These are phyloP conservation scores for Groenewaldozyma auringiensis DNA, from an alignment of 1,139 yeast species.

Conservation along the genomic window DNA sequence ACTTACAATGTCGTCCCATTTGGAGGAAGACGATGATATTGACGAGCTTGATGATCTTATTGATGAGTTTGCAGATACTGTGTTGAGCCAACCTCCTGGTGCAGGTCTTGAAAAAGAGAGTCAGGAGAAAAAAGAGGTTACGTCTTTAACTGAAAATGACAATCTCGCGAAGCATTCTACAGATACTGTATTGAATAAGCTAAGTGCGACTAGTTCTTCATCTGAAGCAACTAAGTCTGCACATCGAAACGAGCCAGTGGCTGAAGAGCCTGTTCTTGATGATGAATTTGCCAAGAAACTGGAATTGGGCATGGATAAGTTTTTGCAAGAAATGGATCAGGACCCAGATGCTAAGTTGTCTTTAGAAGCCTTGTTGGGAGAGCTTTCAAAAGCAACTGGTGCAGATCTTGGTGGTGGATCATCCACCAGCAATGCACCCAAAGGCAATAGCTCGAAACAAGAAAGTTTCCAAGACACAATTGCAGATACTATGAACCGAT, in stretches of 20 bases:
- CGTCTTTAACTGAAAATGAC: not conserved
- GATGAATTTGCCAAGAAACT: conserved; percentile 37
- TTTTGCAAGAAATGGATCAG: conserved; percentile 52
- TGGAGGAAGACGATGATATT: conserved; percentile 27
- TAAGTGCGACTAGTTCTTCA: not conserved
- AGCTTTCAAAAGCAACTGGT: conserved; percentile 37
- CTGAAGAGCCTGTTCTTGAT: conserved; percentile 39
- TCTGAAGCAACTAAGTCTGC: not conserved
- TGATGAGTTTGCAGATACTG: conserved; percentile 55
- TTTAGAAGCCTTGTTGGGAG: conserved; percentile 46
- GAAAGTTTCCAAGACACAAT: conserved; percentile 61
- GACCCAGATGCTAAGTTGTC: conserved; percentile 53
- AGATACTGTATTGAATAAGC: conserved; percentile 4
- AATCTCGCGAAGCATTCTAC: no score
- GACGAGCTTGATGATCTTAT: conserved; percentile 37
- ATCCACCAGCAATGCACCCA: conserved; percentile 4
- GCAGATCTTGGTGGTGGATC: conserved; percentile 11
- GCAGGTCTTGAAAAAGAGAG: conserved; percentile 19
- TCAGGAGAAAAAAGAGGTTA: not conserved
- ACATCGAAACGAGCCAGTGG: conserved; percentile 28
- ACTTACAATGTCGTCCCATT: not conserved
- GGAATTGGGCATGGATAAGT: conserved; percentile 33
- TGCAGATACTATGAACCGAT: conserved; percentile 70
- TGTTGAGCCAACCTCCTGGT: conserved; percentile 59
- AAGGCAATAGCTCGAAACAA: no score